phyloP scores from a whole-genome alignment of 371 early-diverging fungal genomes.

The Thermomucor indicae-seudaticae region DNA sequence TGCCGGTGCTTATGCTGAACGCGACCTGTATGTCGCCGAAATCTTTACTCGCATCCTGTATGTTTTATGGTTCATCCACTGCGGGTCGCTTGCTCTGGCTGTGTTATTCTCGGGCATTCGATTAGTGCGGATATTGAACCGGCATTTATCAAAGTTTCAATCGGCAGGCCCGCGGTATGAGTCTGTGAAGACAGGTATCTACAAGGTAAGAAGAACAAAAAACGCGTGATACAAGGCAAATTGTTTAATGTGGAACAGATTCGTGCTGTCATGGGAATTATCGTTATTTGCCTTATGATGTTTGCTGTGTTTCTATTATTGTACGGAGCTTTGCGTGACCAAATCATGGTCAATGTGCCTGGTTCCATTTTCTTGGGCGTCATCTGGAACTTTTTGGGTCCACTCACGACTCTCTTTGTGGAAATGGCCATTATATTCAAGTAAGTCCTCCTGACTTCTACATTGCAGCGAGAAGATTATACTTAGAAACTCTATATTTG shows the following conservation, averaged over 20 bases:
- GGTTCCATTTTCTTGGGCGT: constrained; percentile 17
- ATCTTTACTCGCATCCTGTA: constrained; percentile 19
- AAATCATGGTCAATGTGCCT: constrained; percentile 12
- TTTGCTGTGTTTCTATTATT: constrained; percentile 22
- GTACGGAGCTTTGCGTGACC: constrained; percentile 19
- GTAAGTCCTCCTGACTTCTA: constrained; percentile 9
- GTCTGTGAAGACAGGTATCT: constrained; percentile 23
- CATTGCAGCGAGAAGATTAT: neutral
- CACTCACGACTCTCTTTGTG: constrained; percentile 12
- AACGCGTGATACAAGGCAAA: neutral
- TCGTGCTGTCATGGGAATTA: constrained; percentile 15
- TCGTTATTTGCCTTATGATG: constrained; percentile 12
- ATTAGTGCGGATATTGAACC: constrained; percentile 19
- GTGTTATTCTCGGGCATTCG: constrained; percentile 21
- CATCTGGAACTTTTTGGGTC: constrained; percentile 24
- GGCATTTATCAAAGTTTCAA: constrained; percentile 18
- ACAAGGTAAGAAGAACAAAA: constrained; percentile 16
- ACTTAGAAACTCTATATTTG: neutral
- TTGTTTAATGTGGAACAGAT: constrained; percentile 8
- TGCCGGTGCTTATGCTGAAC: constrained; percentile 16
- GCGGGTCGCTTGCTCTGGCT: constrained; percentile 6
- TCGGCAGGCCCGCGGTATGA: constrained; percentile 15
- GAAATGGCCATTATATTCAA: constrained; percentile 25
- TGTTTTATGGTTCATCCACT: constrained; percentile 31
- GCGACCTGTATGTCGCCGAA: constrained; percentile 17